Percentiles rank a stretch among this genome's conserved stretches.
phyloP scores from a whole-genome alignment of 768 basidiomycete species.

The Boletus tomentosulus region DNA sequence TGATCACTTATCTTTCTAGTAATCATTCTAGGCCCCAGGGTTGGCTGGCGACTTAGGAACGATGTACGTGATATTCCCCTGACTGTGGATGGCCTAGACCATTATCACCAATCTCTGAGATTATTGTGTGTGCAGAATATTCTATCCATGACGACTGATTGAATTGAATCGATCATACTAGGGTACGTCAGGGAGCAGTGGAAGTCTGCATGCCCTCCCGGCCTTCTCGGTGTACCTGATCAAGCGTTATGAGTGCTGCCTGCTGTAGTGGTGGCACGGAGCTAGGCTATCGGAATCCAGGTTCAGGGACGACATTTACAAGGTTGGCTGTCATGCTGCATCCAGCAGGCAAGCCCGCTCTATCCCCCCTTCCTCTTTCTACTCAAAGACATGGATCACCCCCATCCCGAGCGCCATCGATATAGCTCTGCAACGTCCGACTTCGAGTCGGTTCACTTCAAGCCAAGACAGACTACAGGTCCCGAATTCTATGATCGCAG shows the following conservation, averaged over 20 bases:
- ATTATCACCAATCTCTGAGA: not conserved
- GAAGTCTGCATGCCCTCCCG: not conserved
- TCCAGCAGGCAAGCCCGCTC: conserved; percentile 1
- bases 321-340: not conserved
- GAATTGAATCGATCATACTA: not conserved
- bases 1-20: not conserved
- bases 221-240: not conserved
- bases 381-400: not conserved
- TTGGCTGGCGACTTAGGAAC: not conserved
- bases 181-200: not conserved
- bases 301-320: not conserved
- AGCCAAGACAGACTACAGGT: conserved; percentile 18
- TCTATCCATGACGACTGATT: not conserved
- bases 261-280: not conserved
- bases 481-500: conserved; percentile 29
- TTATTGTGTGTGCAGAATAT: not conserved
- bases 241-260: not conserved
- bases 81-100: not conserved
- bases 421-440: conserved; percentile 9
- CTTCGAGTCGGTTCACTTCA: conserved; percentile 22
- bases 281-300: not conserved
- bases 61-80: not conserved
- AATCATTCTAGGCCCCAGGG: not conserved
- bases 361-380: not conserved
- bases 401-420: not conserved